Evolutionary conservation across 192 early-diverging fungal genomes (phyloP).

Genomic region (Backusella psychrophila): DNA sequence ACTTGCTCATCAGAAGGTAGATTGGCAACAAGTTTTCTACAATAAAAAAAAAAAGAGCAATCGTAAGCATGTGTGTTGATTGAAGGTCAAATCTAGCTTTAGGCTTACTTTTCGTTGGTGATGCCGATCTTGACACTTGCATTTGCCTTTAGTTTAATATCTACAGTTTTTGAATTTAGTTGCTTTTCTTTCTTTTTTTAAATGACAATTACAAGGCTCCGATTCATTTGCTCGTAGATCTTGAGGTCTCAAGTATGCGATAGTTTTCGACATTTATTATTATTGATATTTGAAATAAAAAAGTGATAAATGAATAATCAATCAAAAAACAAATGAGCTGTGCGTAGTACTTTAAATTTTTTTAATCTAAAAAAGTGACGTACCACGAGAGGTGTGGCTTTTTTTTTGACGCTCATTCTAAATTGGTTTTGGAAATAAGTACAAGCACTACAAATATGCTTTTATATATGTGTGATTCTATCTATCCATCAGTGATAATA

Average conservation of each 20-base stretch:
- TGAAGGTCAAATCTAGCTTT: too few relatives aligned
- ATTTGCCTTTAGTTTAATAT: background rate
- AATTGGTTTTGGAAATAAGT: background rate
- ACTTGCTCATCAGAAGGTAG: background rate
- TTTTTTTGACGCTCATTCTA: background rate
- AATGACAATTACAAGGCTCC: background rate
- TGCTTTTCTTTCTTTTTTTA: background rate
- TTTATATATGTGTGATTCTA: too few relatives aligned
- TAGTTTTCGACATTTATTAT: background rate
- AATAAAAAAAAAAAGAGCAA: background rate
- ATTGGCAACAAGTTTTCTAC: background rate
- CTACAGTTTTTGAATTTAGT: background rate
- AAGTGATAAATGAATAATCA: background rate
- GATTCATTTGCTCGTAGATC: background rate
- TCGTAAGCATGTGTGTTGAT: background rate
- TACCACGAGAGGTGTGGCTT: background rate
- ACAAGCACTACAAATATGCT: too few relatives aligned
- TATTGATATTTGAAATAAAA: background rate
- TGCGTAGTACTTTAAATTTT: background rate
- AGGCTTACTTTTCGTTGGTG: background rate
- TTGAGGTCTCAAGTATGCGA: background rate
- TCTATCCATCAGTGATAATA: too few relatives aligned
- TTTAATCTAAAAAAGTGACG: background rate
- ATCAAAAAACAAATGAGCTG: background rate
- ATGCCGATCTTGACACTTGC: background rate